Percentiles rank a stretch among this genome's conserved stretches.
Evolutionary conservation across 805 yeast species (phyloP).

Genomic region (Hanseniaspora lachancei): DNA sequence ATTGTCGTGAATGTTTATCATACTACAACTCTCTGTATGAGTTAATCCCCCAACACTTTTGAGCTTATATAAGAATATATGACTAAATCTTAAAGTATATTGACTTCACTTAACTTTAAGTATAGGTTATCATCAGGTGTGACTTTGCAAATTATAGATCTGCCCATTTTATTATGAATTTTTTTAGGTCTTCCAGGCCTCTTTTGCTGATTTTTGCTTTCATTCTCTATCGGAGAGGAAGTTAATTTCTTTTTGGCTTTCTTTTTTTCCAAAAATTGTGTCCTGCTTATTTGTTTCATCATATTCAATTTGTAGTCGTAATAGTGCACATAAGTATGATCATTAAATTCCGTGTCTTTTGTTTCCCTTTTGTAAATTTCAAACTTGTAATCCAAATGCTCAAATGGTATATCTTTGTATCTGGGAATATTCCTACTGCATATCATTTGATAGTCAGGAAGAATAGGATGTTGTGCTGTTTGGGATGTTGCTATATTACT

Average conservation of each 20-base stretch:
- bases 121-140: background rate
- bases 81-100: background rate
- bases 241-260: background rate
- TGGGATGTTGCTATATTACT: background rate
- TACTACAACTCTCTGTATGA: constrained; percentile 9
- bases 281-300: background rate
- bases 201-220: background rate
- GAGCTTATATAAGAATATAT: background rate
- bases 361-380: background rate
- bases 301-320: background rate
- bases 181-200: background rate
- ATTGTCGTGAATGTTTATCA: constrained; percentile 8
- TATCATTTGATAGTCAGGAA: constrained; percentile 7
- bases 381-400: constrained; percentile 1
- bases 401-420: background rate
- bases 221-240: background rate
- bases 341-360: background rate
- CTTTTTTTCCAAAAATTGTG: constrained; percentile 1
- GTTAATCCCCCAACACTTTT: constrained; percentile 10
- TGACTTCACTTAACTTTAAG: background rate
- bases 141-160: background rate
- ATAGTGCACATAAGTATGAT: constrained; percentile 1
- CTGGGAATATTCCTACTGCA: background rate
- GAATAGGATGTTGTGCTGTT: constrained; percentile 1
- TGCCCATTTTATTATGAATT: background rate